Conservation (phyloP, 371 early-diverging fungal genomes). For the Mucor irregularis region DNA sequence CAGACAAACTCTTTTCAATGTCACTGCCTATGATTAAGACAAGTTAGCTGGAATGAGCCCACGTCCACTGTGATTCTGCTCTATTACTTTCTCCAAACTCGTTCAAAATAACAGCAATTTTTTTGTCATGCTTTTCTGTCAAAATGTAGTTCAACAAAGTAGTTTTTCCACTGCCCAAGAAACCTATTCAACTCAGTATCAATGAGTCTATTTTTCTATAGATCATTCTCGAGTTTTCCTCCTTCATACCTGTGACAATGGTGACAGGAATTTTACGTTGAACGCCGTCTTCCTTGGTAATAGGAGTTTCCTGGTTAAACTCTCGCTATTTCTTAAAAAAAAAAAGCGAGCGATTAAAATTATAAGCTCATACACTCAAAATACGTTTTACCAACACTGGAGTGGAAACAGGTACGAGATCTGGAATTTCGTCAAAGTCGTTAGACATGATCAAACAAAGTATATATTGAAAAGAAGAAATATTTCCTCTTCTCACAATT, state of each 20-base stretch:
- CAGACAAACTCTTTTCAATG: slow-evolving; percentile 91
- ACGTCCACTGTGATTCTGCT: not conserved
- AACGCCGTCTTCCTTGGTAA: not conserved
- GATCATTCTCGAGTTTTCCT: too few species aligned
- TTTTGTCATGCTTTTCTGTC: slow-evolving; percentile 88
- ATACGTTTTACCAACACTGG: slow-evolving; percentile 12
- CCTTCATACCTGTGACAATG: slow-evolving; percentile 70
- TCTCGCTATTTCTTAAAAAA: not conserved
- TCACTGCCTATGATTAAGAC: slow-evolving; percentile 73
- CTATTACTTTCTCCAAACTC: slow-evolving; percentile 76
- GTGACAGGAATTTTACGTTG: slow-evolving; percentile 66
- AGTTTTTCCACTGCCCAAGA: slow-evolving; percentile 93
- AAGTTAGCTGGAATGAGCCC: not conserved
- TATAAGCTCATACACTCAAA: not conserved
- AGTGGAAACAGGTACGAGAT: slow-evolving; percentile 41
- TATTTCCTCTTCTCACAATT: too few species aligned
- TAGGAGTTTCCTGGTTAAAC: not conserved
- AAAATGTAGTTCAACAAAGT: slow-evolving; percentile 90
- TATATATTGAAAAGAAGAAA: too few species aligned
- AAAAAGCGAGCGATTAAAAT: too few species aligned
- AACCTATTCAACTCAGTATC: too few species aligned
- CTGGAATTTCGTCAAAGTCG: slow-evolving; percentile 58
- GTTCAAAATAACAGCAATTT: slow-evolving; percentile 94
- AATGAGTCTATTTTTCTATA: too few species aligned
- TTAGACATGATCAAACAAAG: slow-evolving; percentile 14